Evolutionary conservation across 1,284 basidiomycete genomes (phyloP).

Genomic region (Cryptococcus sp.): DNA sequence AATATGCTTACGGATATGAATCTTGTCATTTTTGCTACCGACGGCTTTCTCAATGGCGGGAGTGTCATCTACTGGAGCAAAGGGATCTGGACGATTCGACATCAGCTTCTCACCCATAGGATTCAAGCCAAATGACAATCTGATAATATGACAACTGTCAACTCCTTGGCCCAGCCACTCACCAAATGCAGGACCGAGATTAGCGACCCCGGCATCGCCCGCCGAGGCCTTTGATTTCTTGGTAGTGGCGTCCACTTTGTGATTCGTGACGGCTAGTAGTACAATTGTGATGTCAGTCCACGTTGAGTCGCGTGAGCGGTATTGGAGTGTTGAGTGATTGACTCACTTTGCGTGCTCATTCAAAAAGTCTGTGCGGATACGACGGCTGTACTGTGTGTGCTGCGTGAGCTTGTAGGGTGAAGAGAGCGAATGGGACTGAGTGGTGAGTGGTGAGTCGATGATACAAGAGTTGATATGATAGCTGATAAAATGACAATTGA

Average conservation of each 20-base stretch:
- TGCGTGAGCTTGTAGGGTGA: slow-evolving; percentile 2
- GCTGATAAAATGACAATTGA: background rate
- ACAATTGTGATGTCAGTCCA: background rate
- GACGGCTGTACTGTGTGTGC: slow-evolving; percentile 6
- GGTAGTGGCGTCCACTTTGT: slow-evolving; percentile 53
- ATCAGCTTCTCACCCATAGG: no score
- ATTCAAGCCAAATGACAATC: no score
- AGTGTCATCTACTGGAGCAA: slow-evolving; percentile 64
- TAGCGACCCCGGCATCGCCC: slow-evolving; percentile 45
- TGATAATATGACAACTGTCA: no score
- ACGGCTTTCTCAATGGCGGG: slow-evolving; percentile 68
- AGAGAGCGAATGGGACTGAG: slow-evolving; percentile 5
- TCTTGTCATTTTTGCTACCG: slow-evolving; percentile 75
- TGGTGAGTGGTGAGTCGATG: slow-evolving; percentile 12
- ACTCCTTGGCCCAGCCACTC: slow-evolving; percentile 10
- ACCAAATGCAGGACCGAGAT: slow-evolving; percentile 41
- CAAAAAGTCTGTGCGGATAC: slow-evolving; percentile 21
- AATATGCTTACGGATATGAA: slow-evolving; percentile 71
- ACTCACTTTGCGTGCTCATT: slow-evolving; percentile 46
- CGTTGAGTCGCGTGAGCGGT: background rate
- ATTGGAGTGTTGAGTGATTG: background rate
- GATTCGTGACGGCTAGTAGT: slow-evolving; percentile 16
- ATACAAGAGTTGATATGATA: background rate
- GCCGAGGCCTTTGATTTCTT: slow-evolving; percentile 48
- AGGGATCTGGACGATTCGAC: slow-evolving; percentile 68